Evolutionary conservation across 257 asterid species (phyloP), one percentile per base, ranked within the genome.

Genomic region (Ophiorrhiza pumila): DNA sequence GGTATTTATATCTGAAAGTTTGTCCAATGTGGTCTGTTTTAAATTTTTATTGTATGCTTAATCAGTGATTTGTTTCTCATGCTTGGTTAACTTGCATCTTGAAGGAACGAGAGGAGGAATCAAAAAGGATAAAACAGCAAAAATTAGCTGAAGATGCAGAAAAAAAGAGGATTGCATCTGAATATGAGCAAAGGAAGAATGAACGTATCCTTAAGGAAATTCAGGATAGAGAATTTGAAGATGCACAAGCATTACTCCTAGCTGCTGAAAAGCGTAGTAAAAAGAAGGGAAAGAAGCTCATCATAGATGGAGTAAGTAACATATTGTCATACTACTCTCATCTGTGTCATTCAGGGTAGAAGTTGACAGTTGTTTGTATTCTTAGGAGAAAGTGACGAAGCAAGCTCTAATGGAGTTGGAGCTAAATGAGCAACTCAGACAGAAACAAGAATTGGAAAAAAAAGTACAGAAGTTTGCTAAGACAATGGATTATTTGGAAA

Each of bases 381-480:
- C 41, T 75, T 82, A 93, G 98, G 96, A 89, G 74, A 91, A 93
- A 69, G 76, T 93, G 64, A 85, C 96, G 3, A 93, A 82, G 81
- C 73, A 88, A 82, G 45, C 76, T 29, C 68, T 93, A 77, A 79
- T 90, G 91, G 94, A 90, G 47, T 77, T 88, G 73, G 96, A 89
- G 65, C 83, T 64, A 69, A 89, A 80, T 58, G 97, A 91, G 83
- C 95, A 91, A 83, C 84, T 85, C 46, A 87, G 87, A 78, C 94
- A 93, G 86, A 89, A 87, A 76, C 93, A 87, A 79, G 97, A 88
- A 82, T 87, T 83, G 96, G 98, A 93, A 83, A 91, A 88, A 74
- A 87, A 84, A 75, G 35, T 78, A 15, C 86, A 76, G 58, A 79
- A 82, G 64, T 60, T 70, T 62, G 78, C 73, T 15, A 79, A 79